phyloP scores from a whole-genome alignment of 768 basidiomycete species.

The Lactarius pseudohatsudake region DNA sequence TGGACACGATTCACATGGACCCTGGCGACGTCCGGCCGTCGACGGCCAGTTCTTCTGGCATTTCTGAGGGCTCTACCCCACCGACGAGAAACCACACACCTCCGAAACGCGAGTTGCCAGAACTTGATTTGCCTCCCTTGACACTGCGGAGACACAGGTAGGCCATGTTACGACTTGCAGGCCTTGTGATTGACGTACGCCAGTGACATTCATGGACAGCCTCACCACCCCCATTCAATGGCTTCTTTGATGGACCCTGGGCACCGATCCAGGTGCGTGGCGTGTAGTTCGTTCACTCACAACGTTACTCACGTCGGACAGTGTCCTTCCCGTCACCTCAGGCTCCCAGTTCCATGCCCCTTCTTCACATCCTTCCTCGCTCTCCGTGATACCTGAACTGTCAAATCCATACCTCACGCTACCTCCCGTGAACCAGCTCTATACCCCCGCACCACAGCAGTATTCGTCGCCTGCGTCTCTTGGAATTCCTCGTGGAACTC shows the following conservation, averaged over 20 bases:
- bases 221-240: conserved; percentile 29
- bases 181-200: conserved; percentile 19
- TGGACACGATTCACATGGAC: conserved; percentile 38
- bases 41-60: conserved; percentile 70
- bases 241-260: conserved; percentile 30
- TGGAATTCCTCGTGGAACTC: conserved; percentile 43
- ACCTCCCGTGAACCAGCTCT: conserved; percentile 51
- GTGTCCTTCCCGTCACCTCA: conserved; percentile 38
- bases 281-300: conserved; percentile 1
- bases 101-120: conserved; percentile 49
- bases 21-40: conserved; percentile 59
- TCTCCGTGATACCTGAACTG: conserved; percentile 62
- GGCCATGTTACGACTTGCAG: conserved; percentile 10
- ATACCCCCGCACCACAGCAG: conserved; percentile 41
- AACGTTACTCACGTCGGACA: conserved; percentile 20
- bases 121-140: conserved; percentile 40
- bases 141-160: conserved; percentile 46
- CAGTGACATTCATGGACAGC: conserved; percentile 33
- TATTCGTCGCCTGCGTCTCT: conserved; percentile 32
- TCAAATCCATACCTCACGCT: conserved; percentile 46
- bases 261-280: conserved; percentile 29
- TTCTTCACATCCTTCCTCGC: conserved; percentile 43
- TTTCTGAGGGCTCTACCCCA: conserved; percentile 72
- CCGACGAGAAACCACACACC: conserved; percentile 68
- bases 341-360: conserved; percentile 48